Percentiles rank a stretch among this genome's conserved stretches.
phyloP scores from a whole-genome alignment of 352 stramenopile genomes.

The Pythium aquatile region DNA sequence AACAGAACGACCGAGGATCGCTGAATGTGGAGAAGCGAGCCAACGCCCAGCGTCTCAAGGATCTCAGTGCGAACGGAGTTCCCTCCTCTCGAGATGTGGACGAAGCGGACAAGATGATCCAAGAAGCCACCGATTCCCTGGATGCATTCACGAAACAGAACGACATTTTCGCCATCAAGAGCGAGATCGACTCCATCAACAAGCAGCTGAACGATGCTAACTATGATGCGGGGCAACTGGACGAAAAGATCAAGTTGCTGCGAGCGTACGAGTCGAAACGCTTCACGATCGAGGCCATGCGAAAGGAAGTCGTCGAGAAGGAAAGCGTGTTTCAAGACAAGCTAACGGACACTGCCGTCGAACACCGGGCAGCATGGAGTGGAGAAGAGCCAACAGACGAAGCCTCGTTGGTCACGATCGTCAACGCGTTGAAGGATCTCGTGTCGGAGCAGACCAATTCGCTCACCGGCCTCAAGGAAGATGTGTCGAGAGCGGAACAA shows the following conservation, averaged over 20 bases:
- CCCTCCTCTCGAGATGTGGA: constrained; percentile 50
- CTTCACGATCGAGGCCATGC: constrained; percentile 48
- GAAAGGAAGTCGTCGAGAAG: constrained; percentile 41
- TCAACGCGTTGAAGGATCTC: constrained; percentile 31
- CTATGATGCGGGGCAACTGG: constrained; percentile 43
- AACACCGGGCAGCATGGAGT: constrained; percentile 35
- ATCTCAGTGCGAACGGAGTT: constrained; percentile 34
- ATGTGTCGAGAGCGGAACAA: constrained; percentile 34
- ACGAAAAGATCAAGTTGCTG: constrained; percentile 55
- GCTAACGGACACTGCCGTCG: constrained; percentile 43
- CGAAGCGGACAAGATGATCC: constrained; percentile 45
- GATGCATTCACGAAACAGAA: constrained; percentile 44
- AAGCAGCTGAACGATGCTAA: constrained; percentile 43
- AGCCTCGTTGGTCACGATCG: constrained; percentile 24
- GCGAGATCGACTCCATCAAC: constrained; percentile 45
- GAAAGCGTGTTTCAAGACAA: constrained; percentile 41
- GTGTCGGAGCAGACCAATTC: constrained; percentile 26
- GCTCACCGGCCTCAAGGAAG: constrained; percentile 29
- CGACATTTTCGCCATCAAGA: constrained; percentile 35
- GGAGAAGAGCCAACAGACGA: constrained; percentile 34
- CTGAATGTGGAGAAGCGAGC: constrained; percentile 45
- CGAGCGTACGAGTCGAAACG: constrained; percentile 48
- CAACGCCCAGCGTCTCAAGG: constrained; percentile 39
- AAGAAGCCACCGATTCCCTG: constrained; percentile 47
- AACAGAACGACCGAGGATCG: constrained; percentile 36